Base-by-base conservation (phyloP, 805 yeast genomes). In the Candida awuae region DNA sequence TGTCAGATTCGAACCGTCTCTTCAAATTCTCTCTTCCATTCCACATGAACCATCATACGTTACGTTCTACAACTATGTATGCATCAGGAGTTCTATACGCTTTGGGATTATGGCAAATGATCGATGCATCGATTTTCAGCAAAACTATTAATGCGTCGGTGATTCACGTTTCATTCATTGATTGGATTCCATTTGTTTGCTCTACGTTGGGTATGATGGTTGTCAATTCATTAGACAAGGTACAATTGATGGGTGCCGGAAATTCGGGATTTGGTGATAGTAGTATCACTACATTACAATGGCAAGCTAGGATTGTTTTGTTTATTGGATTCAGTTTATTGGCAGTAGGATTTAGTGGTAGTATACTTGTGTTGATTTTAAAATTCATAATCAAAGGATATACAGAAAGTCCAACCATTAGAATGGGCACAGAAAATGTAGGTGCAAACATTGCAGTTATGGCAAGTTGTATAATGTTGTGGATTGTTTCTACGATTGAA, bases 401-500 rank as follows among this genome's bases (percentile, higher is more conserved):
- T 59, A 66, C 63, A 20, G 63, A 76, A 4, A 79, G 82, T 71
- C 97, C 97, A 27, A 86, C 96, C 1, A 70, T 90, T 38, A 90
- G 92, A 4, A 87, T 92, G 95, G 98, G 97, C 14, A 73, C 86
- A 17, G 78, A 85, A 42, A 90, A 90, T 61, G 88, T 92, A 29
- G 72, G 82, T 17, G 78, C 85, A 32, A 86, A 88, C 53, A 73
- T 75, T 7, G 68, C 81, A 45, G 75, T 90, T 26, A 83, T 90
- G 86, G 63, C 85, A 51, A 86, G 97, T 65, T 88, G 97, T 61
- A 76, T 85, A 34, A 69, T 80, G 8, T 66, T 92, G 52, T 92
- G 98, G 98, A 66, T 90, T 38, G 86, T 95, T 17, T 97, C 90
- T 58, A 92, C 87, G 58, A 80, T 87, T 43, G 97, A 92, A 59